Conservation (phyloP, 805 yeast species). For the Saccharomycopsis javanensis region DNA sequence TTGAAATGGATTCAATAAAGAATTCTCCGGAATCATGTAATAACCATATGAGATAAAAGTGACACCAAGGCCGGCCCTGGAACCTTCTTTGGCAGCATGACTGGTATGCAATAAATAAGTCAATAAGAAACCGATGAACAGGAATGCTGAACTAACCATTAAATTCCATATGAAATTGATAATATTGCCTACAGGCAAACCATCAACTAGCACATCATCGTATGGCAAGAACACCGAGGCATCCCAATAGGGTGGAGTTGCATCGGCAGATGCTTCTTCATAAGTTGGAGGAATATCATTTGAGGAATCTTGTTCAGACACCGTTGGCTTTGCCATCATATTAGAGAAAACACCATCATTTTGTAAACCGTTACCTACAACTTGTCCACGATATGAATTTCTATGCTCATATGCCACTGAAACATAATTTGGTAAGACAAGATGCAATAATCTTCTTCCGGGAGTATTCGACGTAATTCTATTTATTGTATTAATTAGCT, state of each 20-base stretch:
- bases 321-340: constrained; percentile 71
- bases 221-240: constrained; percentile 70
- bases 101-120: constrained; percentile 90
- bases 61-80: constrained; percentile 83
- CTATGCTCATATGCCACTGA: not conserved
- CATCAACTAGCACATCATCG: constrained; percentile 85
- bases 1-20: not conserved
- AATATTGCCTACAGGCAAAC: constrained; percentile 89
- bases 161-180: constrained; percentile 85
- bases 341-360: constrained; percentile 92
- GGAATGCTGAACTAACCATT: constrained; percentile 83
- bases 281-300: constrained; percentile 72
- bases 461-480: constrained; percentile 16
- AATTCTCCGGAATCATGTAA: constrained; percentile 39
- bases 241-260: constrained; percentile 97
- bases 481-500: constrained; percentile 6
- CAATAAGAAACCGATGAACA: constrained; percentile 83
- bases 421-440: constrained; percentile 11
- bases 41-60: constrained; percentile 69
- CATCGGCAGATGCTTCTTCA: constrained; percentile 90
- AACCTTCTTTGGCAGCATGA: constrained; percentile 94
- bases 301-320: constrained; percentile 17
- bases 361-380: constrained; percentile 28
- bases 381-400: constrained; percentile 14
- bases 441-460: constrained; percentile 9